Conservation (phyloP, 2,329 filamentous ascomycete species). For the Colletotrichum sp. region DNA sequence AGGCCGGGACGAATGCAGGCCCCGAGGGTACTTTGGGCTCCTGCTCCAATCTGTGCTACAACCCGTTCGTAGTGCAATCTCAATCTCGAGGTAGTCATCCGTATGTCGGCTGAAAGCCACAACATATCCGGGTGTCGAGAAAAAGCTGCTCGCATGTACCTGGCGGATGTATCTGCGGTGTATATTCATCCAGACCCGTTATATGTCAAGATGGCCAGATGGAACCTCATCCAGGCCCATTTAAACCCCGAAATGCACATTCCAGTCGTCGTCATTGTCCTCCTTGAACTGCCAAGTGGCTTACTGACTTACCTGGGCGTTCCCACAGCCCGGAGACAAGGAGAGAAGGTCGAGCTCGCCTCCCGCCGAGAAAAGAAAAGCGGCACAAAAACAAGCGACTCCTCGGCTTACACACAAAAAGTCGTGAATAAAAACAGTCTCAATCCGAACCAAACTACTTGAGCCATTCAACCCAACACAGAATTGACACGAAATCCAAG, state of each 20-base stretch:
- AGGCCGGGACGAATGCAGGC: not conserved
- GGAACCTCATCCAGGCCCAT: not conserved
- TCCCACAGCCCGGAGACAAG: not conserved
- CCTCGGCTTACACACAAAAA: not conserved
- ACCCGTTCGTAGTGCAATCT: not conserved
- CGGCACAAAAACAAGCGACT: not conserved
- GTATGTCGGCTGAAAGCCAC: not conserved
- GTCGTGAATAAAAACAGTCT: not conserved
- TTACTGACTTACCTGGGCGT: not conserved
- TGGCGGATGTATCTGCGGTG: not conserved
- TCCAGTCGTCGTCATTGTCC: not conserved
- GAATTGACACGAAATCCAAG: not conserved
- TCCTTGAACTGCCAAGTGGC: not conserved
- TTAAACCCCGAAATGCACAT: not conserved
- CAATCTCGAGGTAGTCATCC: not conserved
- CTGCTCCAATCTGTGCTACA: not conserved
- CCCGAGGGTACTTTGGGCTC: not conserved
- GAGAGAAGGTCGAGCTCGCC: not conserved
- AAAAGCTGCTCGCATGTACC: not conserved
- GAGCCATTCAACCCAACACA: not conserved
- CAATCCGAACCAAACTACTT: not conserved
- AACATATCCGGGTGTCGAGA: not conserved
- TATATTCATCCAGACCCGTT: not conserved
- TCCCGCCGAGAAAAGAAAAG: not conserved
- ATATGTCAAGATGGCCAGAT: not conserved